Evolutionary conservation across 257 asterid species (phyloP).

Genomic region (Jacaranda copaia): DNA sequence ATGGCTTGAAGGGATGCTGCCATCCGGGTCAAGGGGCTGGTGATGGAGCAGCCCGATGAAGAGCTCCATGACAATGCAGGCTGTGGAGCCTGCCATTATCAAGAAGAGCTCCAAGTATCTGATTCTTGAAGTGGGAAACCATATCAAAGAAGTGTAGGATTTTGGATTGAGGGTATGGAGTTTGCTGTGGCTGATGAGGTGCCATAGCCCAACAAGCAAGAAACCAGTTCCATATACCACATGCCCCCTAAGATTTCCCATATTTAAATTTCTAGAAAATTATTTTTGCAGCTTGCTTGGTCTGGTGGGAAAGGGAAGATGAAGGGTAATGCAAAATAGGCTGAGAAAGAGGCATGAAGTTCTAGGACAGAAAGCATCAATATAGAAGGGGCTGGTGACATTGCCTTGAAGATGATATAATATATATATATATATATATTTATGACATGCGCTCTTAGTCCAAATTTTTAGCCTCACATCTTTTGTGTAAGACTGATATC

Average conservation of each 20-base stretch:
- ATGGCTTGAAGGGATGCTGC: conserved; percentile 58
- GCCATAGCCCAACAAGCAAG: conserved; percentile 62
- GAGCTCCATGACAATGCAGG: conserved; percentile 40
- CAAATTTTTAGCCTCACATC: no score
- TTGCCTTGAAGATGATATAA: no score
- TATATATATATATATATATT: not conserved
- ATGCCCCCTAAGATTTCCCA: conserved; percentile 58
- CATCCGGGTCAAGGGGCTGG: conserved; percentile 57
- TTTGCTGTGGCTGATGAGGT: conserved; percentile 53
- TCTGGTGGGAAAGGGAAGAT: no score
- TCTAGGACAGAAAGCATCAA: not conserved
- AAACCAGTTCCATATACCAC: conserved; percentile 65
- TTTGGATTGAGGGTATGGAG: conserved; percentile 53
- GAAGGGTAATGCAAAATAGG: not conserved
- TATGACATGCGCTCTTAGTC: no score
- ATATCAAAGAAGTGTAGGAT: conserved; percentile 54
- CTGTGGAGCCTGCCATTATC: conserved; percentile 48
- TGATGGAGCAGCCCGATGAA: conserved; percentile 48
- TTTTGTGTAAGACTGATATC: no score
- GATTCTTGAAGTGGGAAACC: conserved; percentile 61
- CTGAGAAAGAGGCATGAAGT: not conserved
- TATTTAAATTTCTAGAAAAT: no score
- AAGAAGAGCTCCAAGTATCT: conserved; percentile 56
- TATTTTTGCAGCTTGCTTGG: not conserved
- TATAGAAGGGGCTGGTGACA: no score